Percentiles rank a stretch among this genome's conserved stretches.
phyloP scores from a whole-genome alignment of 768 basidiomycete species.

The Tricholoma hemisulphureum region DNA sequence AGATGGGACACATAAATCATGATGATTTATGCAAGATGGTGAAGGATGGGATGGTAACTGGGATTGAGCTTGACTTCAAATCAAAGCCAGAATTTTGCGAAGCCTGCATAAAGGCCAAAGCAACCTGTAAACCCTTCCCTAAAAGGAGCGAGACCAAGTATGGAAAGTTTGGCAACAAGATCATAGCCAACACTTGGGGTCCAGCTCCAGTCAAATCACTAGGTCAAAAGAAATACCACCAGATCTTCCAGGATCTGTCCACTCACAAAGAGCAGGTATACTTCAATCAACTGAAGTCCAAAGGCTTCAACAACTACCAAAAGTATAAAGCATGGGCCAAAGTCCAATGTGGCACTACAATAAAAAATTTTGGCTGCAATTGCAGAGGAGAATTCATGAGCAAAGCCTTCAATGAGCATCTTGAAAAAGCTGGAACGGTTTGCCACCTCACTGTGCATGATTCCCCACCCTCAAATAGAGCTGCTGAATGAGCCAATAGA shows the following conservation, averaged over 20 bases:
- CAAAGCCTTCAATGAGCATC: conserved; percentile 15
- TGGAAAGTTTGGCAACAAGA: background rate
- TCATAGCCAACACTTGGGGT: background rate
- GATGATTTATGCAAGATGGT: conserved; percentile 26
- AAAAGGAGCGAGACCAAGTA: background rate
- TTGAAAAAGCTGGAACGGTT: conserved; percentile 17
- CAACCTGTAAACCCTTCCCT: background rate
- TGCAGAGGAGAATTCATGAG: conserved; percentile 23
- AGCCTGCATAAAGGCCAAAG: conserved; percentile 24
- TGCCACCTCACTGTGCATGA: conserved; percentile 21
- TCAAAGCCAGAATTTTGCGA: conserved; percentile 25
- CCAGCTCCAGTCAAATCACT: background rate
- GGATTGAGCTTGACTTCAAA: conserved; percentile 26
- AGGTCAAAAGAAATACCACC: conserved; percentile 15
- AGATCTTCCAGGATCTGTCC: conserved; percentile 13
- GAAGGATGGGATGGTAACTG: conserved; percentile 26
- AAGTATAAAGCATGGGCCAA: conserved; percentile 23
- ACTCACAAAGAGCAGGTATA: conserved; percentile 14
- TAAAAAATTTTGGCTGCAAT: conserved; percentile 21
- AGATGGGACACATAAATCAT: conserved; percentile 35
- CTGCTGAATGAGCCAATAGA: conserved; percentile 25
- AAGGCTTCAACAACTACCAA: conserved; percentile 17
- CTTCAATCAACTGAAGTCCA: conserved; percentile 16
- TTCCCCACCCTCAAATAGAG: conserved; percentile 24
- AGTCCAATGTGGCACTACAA: conserved; percentile 12